Evolutionary conservation across 2,329 filamentous ascomycete genomes (phyloP).

Genomic region (Fusarium torulosum): DNA sequence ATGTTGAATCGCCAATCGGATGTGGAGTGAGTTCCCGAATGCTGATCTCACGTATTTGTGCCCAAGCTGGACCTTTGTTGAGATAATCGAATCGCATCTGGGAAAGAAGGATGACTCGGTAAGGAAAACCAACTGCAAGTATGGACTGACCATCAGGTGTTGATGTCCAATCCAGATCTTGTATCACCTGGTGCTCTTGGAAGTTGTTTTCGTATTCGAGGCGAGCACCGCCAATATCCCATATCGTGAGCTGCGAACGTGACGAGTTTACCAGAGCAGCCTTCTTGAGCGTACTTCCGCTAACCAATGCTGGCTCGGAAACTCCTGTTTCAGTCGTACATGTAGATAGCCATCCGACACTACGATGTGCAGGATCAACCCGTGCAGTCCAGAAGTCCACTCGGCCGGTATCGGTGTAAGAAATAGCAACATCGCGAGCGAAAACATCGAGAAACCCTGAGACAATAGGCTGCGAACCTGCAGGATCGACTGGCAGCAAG

Average conservation of each 20-base stretch:
- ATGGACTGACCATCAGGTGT: constrained; percentile 91
- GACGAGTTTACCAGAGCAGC: constrained; percentile 82
- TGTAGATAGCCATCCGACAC: constrained; percentile 84
- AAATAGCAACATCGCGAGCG: constrained; percentile 86
- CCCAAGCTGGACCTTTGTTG: constrained; percentile 90
- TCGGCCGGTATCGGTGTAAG: constrained; percentile 80
- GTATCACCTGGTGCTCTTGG: constrained; percentile 78
- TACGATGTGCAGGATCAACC: constrained; percentile 69
- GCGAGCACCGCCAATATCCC: constrained; percentile 86
- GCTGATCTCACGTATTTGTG: constrained; percentile 82
- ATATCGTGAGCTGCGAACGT: constrained; percentile 84
- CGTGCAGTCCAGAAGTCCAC: constrained; percentile 89
- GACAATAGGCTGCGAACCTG: constrained; percentile 76
- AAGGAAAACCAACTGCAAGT: constrained; percentile 91
- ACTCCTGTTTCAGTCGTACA: constrained; percentile 85
- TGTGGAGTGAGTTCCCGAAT: constrained; percentile 87
- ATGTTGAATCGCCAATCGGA: constrained; percentile 92
- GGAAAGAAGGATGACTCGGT: constrained; percentile 82
- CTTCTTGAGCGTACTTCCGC: constrained; percentile 88
- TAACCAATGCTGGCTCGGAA: constrained; percentile 78
- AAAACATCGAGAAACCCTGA: constrained; percentile 89
- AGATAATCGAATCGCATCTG: constrained; percentile 94
- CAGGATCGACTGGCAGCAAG: constrained; percentile 87
- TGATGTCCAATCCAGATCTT: constrained; percentile 93
- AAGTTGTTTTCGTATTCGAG: constrained; percentile 86